These are phyloP conservation scores for Fusarium illudens DNA, from an alignment of 2,329 filamentous ascomycete species.

Conservation along the genomic window DNA sequence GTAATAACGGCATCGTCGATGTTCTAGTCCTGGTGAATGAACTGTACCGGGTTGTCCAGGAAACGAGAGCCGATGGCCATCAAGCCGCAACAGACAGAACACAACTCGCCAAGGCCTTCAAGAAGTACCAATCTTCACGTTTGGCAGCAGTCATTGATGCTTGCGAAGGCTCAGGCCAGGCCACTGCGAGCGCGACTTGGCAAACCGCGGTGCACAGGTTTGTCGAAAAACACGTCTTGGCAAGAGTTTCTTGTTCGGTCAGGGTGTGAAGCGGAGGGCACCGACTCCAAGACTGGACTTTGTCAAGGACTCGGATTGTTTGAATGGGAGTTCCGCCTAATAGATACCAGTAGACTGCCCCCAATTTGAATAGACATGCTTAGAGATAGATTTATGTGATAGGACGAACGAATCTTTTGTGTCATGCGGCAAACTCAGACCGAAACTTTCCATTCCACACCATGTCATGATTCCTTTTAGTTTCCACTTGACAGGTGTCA, in stretches of 20 bases:
- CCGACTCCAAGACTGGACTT: constrained; percentile 11
- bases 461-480: no score
- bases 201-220: constrained; percentile 23
- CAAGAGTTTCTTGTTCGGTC: constrained; percentile 5
- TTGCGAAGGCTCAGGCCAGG: constrained; percentile 1
- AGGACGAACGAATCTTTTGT: not conserved
- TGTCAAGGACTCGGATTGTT: not conserved
- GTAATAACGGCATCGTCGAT: constrained; percentile 49
- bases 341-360: not conserved
- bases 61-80: not conserved
- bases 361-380: not conserved
- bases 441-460: no score
- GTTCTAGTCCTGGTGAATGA: constrained; percentile 43
- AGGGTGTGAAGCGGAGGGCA: constrained; percentile 8
- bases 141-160: constrained; percentile 16
- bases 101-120: constrained; percentile 15
- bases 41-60: constrained; percentile 22
- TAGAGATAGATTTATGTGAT: not conserved
- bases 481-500: not conserved
- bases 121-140: constrained; percentile 20
- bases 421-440: no score
- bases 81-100: not conserved
- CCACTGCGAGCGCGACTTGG: constrained; percentile 27
- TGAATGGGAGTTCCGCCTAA: not conserved
- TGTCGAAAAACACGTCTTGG: constrained; percentile 23